Evolutionary conservation across 2,329 filamentous ascomycete species (phyloP), one percentile per base, ranked within the genome.

Genomic region (Graphiopsis chlorocephala): DNA sequence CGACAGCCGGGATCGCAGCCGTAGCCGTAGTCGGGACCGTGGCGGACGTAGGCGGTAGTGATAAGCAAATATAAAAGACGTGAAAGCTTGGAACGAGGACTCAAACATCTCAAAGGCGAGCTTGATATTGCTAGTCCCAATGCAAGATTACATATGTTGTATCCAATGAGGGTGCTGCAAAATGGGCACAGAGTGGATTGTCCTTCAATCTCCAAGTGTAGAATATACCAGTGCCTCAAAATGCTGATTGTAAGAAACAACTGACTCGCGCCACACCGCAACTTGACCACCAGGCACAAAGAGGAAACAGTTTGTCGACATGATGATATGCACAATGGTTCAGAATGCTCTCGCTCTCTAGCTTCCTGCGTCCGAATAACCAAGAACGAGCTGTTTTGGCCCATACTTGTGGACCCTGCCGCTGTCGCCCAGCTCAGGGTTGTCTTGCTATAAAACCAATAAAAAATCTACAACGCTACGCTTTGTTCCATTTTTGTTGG

Each of bases 21-120:
- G 50, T 28, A 73, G 71, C 64, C 59, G 50, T 25, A 73, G 71
- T 64, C 63, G 71, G 59, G 70, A 71, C 55, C 66, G 69, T 35
- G 68, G 68, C 33, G 66, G 70, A 50, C 66, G 71, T 10, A 67
- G 71, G 42, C 64, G 71, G 42, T 71, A 68, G 68, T 20, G n/a
- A 45, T 20, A 31, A 20, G 38, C n/a, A 20, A 45, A 45, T 45
- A n/a, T 20, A 45, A 4, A 20, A 45, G 6, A 23, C 0, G 12
- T 12, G 38, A 20, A 45, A 45, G 38, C 38, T 45, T 4, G 8
- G 10, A 20, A 23, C 11, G 8, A 10, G n/a, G 1, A 20, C 26
- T 53, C 11, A 6, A 6, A 17, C 3, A 8, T 53, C 15, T 5
- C 15, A 31, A n/a, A n/a, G 3, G 8, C 26, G 11, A 20, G 26